A percentile compares a stretch with the other conserved stretches of the same genome.
Conservation (phyloP, 805 yeast species). For the Candida stauntonica region DNA sequence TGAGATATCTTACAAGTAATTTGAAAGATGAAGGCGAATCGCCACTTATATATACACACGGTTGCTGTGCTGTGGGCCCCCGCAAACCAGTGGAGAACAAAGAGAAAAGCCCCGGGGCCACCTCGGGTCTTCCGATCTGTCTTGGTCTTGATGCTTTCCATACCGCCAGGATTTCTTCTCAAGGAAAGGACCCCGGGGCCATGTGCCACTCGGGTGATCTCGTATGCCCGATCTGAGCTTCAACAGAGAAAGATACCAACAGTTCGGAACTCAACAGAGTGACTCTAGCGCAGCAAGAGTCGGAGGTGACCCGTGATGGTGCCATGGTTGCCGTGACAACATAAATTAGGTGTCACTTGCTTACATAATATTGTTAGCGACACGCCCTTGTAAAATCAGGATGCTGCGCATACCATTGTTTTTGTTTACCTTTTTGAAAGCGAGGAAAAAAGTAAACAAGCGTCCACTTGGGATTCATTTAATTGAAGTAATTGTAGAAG, state of each 20-base stretch:
- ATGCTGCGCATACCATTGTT: background rate
- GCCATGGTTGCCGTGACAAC: background rate
- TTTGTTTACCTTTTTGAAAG: conserved; percentile 6
- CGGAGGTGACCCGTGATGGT: background rate
- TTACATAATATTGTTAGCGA: too few relatives aligned
- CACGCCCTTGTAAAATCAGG: too few relatives aligned
- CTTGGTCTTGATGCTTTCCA: too few relatives aligned
- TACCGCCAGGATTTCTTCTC: too few relatives aligned
- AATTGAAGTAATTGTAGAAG: background rate
- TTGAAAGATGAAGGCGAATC: too few relatives aligned
- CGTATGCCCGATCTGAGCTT: too few relatives aligned
- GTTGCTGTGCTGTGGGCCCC: conserved; percentile 4
- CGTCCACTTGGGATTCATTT: conserved; percentile 18
- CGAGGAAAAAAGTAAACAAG: conserved; percentile 6
- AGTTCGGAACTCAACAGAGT: background rate
- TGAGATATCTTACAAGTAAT: too few relatives aligned
- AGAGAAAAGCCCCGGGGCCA: background rate
- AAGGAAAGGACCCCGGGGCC: too few relatives aligned
- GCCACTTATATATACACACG: background rate
- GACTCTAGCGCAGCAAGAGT: background rate
- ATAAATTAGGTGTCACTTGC: too few relatives aligned
- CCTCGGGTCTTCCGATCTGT: too few relatives aligned
- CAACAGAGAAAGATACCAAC: too few relatives aligned
- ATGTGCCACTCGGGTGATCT: too few relatives aligned
- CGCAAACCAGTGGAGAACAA: background rate